Evolutionary conservation across 306 rosid genomes (phyloP).

Genomic region (Nissolia schottii): DNA sequence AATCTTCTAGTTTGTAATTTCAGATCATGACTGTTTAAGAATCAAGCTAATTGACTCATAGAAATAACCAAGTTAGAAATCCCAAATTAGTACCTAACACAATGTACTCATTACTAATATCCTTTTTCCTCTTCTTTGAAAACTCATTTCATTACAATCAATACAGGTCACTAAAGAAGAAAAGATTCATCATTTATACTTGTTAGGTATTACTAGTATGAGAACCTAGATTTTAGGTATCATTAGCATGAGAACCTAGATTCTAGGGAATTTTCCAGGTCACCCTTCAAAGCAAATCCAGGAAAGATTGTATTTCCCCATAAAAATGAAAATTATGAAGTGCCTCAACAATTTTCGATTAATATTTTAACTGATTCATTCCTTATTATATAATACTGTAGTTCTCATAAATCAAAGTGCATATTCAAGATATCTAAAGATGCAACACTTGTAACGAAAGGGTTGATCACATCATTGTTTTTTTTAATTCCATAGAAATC

Average conservation of each 20-base stretch:
- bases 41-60: not conserved
- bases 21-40: not conserved
- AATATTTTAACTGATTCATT: not conserved
- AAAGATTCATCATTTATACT: not conserved
- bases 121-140: not conserved
- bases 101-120: not conserved
- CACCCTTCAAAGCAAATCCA: not conserved
- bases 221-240: not conserved
- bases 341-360: not conserved
- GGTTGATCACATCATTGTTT: not conserved
- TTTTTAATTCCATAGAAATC: not conserved
- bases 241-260: not conserved
- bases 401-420: not conserved
- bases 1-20: not conserved
- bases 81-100: not conserved
- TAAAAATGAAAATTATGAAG: not conserved
- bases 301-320: not conserved
- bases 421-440: not conserved
- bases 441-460: not conserved
- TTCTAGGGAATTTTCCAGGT: not conserved
- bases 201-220: not conserved
- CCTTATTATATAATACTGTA: not conserved
- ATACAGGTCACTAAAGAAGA: not conserved
- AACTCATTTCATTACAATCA: not conserved
- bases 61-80: not conserved